These are phyloP conservation scores for Neofusicoccum cordaticola DNA, from an alignment of 2,329 filamentous ascomycete species.

Conservation along the genomic window DNA sequence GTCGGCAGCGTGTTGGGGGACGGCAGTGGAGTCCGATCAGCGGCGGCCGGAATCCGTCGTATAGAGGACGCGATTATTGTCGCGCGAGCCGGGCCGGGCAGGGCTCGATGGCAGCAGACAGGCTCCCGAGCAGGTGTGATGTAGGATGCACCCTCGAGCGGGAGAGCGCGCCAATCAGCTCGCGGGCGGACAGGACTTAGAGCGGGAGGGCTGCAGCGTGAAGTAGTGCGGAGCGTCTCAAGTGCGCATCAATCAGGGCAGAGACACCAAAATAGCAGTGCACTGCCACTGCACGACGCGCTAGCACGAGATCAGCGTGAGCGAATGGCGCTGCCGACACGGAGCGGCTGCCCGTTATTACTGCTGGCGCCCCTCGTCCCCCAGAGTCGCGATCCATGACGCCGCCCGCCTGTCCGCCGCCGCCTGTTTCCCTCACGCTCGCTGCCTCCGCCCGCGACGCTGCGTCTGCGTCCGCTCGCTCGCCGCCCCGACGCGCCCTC, in stretches of 20 bases:
- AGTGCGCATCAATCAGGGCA: slow-evolving; percentile 12
- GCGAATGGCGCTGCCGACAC: slow-evolving; percentile 7
- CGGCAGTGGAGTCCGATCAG: slow-evolving; percentile 15
- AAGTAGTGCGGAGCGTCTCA: slow-evolving; percentile 2
- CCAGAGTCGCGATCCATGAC: slow-evolving; percentile 8
- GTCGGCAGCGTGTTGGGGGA: not conserved
- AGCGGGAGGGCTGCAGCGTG: slow-evolving; percentile 4
- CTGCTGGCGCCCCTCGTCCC: slow-evolving; percentile 10
- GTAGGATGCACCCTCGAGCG: not conserved
- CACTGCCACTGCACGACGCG: slow-evolving; percentile 12
- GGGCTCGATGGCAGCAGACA: not conserved
- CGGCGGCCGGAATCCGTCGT: not conserved
- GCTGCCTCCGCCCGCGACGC: not conserved
- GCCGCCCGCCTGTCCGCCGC: not conserved
- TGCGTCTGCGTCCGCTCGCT: not conserved
- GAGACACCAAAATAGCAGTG: slow-evolving; percentile 11
- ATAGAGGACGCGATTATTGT: not conserved
- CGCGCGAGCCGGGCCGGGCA: not conserved
- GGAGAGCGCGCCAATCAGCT: slow-evolving; percentile 8
- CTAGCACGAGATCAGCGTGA: slow-evolving; percentile 11
- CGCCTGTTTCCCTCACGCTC: not conserved
- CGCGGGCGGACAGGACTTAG: not conserved
- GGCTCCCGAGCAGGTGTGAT: not conserved
- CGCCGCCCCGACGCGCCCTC: not conserved
- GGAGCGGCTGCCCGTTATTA: not conserved